phyloP scores from a whole-genome alignment of 1,139 yeast species.

The Yamadazyma dendronema region DNA sequence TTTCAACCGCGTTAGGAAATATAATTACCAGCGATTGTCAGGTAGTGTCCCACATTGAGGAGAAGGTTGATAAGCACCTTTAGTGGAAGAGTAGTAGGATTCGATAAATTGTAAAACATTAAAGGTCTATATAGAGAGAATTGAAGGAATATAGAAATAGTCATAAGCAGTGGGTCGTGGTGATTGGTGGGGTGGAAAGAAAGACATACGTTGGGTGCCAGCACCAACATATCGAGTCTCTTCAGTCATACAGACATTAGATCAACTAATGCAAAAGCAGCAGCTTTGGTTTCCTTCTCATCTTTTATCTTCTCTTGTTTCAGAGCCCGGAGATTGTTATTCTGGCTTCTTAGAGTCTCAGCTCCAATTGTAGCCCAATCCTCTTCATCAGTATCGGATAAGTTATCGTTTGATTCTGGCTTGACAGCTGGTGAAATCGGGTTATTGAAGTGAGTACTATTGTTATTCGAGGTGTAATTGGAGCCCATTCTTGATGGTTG shows the following conservation, averaged over 20 bases:
- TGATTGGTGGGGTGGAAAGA: too few relatives aligned
- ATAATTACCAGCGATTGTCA: neutral
- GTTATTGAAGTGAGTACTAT: constrained; percentile 3
- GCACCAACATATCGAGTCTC: too few relatives aligned
- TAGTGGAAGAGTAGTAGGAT: too few relatives aligned
- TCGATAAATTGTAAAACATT: too few relatives aligned
- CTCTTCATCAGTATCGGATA: constrained; percentile 80
- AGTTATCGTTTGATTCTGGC: constrained; percentile 8
- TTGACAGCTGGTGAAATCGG: constrained; percentile 5
- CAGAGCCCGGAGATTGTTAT: constrained; percentile 39
- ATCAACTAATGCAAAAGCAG: constrained; percentile 64
- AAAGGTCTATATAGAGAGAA: too few relatives aligned
- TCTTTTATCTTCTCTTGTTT: constrained; percentile 17
- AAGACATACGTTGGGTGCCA: too few relatives aligned
- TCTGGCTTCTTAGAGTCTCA: constrained; percentile 44
- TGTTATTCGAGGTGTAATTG: constrained; percentile 4
- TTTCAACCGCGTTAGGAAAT: constrained; percentile 9
- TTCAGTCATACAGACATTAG: constrained; percentile 30
- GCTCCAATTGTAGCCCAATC: constrained; percentile 94
- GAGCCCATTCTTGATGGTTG: constrained; percentile 2
- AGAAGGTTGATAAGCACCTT: too few relatives aligned
- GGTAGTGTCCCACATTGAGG: too few relatives aligned
- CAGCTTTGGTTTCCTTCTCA: constrained; percentile 45
- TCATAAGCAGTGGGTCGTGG: too few relatives aligned
- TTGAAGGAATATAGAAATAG: too few relatives aligned